These are phyloP conservation scores for Mortierella sp. DNA, from an alignment of 371 early-diverging fungal genomes.

Conservation along the genomic window DNA sequence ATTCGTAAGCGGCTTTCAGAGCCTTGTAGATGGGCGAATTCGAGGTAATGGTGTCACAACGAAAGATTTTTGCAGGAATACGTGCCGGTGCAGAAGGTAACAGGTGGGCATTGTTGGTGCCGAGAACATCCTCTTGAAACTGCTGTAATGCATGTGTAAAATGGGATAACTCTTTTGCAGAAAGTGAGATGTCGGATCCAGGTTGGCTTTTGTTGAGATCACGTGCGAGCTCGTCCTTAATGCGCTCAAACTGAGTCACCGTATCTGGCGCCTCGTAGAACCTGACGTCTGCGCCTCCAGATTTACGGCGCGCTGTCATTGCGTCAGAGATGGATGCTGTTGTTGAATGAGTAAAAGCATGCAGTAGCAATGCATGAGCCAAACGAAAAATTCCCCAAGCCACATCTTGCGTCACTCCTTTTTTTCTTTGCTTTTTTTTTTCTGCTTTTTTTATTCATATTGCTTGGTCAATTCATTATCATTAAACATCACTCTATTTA, in stretches of 20 bases:
- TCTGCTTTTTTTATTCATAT: no score
- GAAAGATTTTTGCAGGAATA: conserved; percentile 75
- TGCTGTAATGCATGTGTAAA: conserved; percentile 70
- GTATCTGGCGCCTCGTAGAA: conserved; percentile 61
- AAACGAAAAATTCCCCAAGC: neutral
- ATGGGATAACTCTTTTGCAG: conserved; percentile 68
- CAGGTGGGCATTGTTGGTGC: conserved; percentile 53
- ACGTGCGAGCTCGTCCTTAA: conserved; percentile 54
- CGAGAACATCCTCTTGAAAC: conserved; percentile 75
- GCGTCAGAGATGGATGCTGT: conserved; percentile 6
- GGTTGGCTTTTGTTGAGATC: conserved; percentile 58
- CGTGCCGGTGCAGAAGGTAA: conserved; percentile 57
- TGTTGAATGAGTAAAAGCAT: neutral
- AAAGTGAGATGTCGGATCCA: conserved; percentile 57
- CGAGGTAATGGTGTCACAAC: conserved; percentile 57
- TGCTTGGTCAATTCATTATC: no score
- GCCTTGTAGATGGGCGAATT: conserved; percentile 64
- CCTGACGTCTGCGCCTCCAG: conserved; percentile 55
- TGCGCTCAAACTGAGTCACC: conserved; percentile 62
- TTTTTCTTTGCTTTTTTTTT: neutral
- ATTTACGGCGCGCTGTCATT: conserved; percentile 52
- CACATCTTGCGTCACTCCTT: conserved; percentile 24
- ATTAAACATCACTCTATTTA: conserved; percentile 1
- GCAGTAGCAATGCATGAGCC: neutral
- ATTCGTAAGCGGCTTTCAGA: conserved; percentile 65